Percentiles rank a stretch among this genome's conserved stretches.
phyloP scores from a whole-genome alignment of 306 rosid genomes.

The Lathyrus aphaca region DNA sequence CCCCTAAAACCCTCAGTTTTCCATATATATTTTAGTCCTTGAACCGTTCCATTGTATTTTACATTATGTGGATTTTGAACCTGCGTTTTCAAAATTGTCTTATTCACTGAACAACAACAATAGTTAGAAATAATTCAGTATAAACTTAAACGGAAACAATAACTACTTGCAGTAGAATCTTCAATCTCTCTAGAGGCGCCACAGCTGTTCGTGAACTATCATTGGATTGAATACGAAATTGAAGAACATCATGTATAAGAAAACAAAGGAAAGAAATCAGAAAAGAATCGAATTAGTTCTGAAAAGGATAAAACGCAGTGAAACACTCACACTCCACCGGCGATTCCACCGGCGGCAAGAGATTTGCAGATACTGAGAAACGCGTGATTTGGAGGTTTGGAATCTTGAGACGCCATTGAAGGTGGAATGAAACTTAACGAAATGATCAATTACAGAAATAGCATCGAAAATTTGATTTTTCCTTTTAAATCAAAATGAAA shows the following conservation, averaged over 20 bases:
- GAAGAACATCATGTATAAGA: too few species aligned
- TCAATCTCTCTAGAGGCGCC: constrained; percentile 66
- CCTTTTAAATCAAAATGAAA: not conserved
- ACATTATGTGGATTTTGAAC: constrained; percentile 58
- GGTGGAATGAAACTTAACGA: not conserved
- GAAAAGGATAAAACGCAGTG: too few species aligned
- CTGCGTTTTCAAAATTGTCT: constrained; percentile 44
- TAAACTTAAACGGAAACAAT: not conserved
- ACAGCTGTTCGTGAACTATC: constrained; percentile 77
- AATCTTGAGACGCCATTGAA: constrained; percentile 60
- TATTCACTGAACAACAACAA: constrained; percentile 21
- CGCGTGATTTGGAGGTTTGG: constrained; percentile 51
- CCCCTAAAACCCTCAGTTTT: constrained; percentile 64
- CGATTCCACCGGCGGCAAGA: constrained; percentile 75
- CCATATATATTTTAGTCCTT: constrained; percentile 70
- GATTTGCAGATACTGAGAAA: constrained; percentile 62
- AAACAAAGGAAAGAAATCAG: too few species aligned
- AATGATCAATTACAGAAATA: not conserved
- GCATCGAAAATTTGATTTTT: not conserved
- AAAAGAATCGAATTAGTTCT: too few species aligned
- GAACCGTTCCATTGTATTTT: constrained; percentile 64
- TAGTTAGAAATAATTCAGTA: not conserved
- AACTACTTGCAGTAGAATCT: constrained; percentile 65
- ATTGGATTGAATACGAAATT: too few species aligned
- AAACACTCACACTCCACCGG: constrained; percentile 65